phyloP scores from a whole-genome alignment of 768 basidiomycete species.

The Xanthoconium stramineum region DNA sequence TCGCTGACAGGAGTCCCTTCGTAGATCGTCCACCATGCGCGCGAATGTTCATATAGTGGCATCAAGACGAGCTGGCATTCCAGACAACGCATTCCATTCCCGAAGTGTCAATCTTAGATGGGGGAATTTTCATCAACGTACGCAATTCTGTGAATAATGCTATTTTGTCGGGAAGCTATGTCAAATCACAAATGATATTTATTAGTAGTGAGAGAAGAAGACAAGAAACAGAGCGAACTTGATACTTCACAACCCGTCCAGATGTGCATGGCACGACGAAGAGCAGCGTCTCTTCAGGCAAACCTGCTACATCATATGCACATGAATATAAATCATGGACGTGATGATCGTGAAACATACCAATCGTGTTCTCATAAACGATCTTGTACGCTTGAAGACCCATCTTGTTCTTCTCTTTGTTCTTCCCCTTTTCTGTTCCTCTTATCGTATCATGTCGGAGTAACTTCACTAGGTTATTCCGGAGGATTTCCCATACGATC shows the following conservation, averaged over 20 bases:
- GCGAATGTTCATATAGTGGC: no score
- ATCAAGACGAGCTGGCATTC: neutral
- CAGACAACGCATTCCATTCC: conserved; percentile 4
- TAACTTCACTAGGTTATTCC: conserved; percentile 36
- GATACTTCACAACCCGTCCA: conserved; percentile 66
- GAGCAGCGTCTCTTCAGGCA: conserved; percentile 56
- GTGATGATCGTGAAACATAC: neutral
- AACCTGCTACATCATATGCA: neutral
- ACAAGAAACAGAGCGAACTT: conserved; percentile 41
- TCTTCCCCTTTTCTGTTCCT: conserved; percentile 4
- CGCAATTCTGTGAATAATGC: conserved; percentile 38
- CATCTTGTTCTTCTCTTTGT: conserved; percentile 7
- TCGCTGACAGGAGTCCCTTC: neutral
- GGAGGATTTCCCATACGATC: conserved; percentile 50
- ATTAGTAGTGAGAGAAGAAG: neutral
- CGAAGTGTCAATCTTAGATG: conserved; percentile 12
- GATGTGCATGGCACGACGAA: conserved; percentile 78
- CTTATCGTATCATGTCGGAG: conserved; percentile 1
- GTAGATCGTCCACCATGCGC: neutral
- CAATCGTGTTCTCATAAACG: conserved; percentile 8
- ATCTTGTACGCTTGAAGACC: conserved; percentile 27
- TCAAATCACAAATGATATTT: neutral
- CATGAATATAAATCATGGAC: neutral
- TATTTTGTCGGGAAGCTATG: conserved; percentile 45
- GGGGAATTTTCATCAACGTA: conserved; percentile 21